phyloP scores from a whole-genome alignment of 1,139 yeast species.

The Lodderomyces jiufengensis region DNA sequence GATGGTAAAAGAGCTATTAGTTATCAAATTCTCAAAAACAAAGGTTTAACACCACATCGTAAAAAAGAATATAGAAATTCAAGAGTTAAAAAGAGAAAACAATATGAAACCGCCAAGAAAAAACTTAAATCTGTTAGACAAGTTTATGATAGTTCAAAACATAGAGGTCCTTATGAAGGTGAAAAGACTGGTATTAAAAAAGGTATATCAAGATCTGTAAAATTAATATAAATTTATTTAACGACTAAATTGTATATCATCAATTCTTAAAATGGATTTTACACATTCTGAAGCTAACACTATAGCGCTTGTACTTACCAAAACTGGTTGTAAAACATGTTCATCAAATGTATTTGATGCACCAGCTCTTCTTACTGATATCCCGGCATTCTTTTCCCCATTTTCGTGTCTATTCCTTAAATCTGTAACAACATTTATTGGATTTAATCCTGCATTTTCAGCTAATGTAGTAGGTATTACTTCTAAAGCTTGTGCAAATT shows the following conservation, averaged over 20 bases:
- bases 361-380: constrained; percentile 90
- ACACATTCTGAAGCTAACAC: constrained; percentile 95
- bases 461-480: constrained; percentile 96
- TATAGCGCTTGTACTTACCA: constrained; percentile 91
- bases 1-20: constrained; percentile 93
- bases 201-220: constrained; percentile 81
- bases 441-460: constrained; percentile 95
- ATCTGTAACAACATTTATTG: constrained; percentile 93
- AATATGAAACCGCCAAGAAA: constrained; percentile 93
- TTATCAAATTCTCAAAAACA: constrained; percentile 89
- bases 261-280: constrained; percentile 91
- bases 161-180: constrained; percentile 84
- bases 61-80: constrained; percentile 93
- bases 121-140: constrained; percentile 87
- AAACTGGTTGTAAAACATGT: constrained; percentile 93
- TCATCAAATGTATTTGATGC: constrained; percentile 90
- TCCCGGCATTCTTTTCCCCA: constrained; percentile 94
- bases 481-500: constrained; percentile 93
- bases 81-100: constrained; percentile 97
- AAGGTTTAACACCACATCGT: constrained; percentile 90
- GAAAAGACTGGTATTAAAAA: constrained; percentile 97
- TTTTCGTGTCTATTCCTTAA: constrained; percentile 86
- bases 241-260: constrained; percentile 73
- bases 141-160: constrained; percentile 68
- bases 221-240: constrained; percentile 44